A percentile compares a stretch with the other conserved stretches of the same genome.
These are phyloP conservation scores for Anethum foeniculum DNA, from an alignment of 140 eudicot genomes.

Conservation along the genomic window DNA sequence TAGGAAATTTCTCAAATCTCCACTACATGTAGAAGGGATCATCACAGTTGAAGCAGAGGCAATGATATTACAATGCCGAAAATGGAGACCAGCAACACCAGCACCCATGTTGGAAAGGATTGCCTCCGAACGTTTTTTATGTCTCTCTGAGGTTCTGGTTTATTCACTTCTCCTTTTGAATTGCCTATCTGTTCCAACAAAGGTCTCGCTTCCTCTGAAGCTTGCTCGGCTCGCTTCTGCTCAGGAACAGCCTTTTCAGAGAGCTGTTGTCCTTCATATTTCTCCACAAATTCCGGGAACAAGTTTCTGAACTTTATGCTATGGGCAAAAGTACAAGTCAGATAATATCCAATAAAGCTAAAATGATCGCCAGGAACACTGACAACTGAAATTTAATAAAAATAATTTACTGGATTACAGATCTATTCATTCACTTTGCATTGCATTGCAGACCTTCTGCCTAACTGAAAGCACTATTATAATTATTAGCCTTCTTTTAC, in stretches of 20 bases:
- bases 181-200: constrained; percentile 28
- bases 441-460: background rate
- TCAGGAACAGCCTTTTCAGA: constrained; percentile 40
- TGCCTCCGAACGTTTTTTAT: constrained; percentile 32
- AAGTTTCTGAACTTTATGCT: constrained; percentile 70
- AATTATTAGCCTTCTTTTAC: background rate
- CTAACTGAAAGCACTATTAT: background rate
- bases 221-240: constrained; percentile 23
- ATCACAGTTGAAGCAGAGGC: constrained; percentile 78
- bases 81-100: constrained; percentile 52
- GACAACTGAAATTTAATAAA: background rate
- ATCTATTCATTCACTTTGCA: background rate
- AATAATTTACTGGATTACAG: background rate
- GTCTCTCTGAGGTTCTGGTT: constrained; percentile 34
- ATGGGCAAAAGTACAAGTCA: constrained; percentile 7
- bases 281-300: constrained; percentile 90
- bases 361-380: too few species aligned
- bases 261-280: constrained; percentile 53
- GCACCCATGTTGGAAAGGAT: constrained; percentile 62
- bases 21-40: background rate
- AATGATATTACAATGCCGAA: constrained; percentile 76
- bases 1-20: constrained; percentile 11
- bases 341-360: background rate
- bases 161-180: constrained; percentile 26
- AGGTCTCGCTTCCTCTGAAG: constrained; percentile 28